These are phyloP conservation scores for Chaetomium tenue DNA, from an alignment of 495 filamentous ascomycete genomes.

Conservation along the genomic window DNA sequence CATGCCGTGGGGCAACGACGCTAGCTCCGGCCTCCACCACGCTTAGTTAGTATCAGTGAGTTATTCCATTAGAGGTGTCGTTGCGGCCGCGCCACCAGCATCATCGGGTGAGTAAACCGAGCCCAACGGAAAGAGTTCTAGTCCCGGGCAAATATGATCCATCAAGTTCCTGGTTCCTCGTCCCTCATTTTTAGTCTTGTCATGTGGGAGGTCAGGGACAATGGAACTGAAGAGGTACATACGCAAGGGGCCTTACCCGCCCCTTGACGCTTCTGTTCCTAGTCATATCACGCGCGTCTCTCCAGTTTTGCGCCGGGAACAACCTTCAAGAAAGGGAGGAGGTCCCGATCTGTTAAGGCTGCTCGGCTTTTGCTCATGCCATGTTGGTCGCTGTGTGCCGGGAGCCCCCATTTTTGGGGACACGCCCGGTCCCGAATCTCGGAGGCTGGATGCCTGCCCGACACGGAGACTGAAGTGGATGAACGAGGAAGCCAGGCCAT, in stretches of 20 bases:
- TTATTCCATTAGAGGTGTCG: not conserved
- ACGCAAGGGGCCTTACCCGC: not conserved
- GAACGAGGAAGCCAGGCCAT: not conserved
- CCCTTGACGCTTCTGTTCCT: not conserved
- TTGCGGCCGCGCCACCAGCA: conserved; percentile 3
- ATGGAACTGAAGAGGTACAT: not conserved
- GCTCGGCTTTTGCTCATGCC: not conserved
- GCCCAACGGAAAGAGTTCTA: not conserved
- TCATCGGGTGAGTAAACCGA: not conserved
- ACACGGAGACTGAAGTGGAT: not conserved
- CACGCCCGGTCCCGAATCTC: not conserved
- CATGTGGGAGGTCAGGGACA: not conserved
- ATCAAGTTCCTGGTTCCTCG: not conserved
- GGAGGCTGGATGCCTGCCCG: conserved; percentile 1
- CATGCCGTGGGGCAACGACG: not conserved
- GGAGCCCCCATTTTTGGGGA: not conserved
- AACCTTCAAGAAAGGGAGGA: not conserved
- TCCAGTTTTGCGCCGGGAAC: not conserved
- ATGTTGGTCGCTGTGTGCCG: not conserved
- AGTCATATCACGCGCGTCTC: not conserved
- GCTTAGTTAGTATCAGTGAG: too few relatives aligned
- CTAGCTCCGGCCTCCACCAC: not conserved
- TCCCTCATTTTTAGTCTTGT: not conserved
- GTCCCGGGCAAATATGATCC: too few relatives aligned
- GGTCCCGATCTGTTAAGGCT: not conserved